Base-by-base conservation (phyloP, 148 eudicot genomes). In the Arctostaphylos glauca region DNA sequence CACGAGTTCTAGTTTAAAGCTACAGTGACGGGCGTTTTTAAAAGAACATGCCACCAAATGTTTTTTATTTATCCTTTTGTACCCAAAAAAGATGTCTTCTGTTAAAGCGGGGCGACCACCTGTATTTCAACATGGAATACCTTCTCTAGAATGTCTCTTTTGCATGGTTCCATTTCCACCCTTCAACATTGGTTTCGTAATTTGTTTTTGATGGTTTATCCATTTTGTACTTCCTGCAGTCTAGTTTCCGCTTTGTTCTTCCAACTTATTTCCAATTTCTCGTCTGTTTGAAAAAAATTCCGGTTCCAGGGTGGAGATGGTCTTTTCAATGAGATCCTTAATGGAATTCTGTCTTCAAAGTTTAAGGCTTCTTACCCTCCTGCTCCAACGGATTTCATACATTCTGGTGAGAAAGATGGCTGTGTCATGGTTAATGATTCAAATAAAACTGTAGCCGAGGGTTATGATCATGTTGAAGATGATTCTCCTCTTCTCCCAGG, bases 291-390 rank as follows among this genome's bases (percentile, higher is more conserved):
- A 23, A 49, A 23, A 23, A 15, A 70, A 21, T 66, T 75, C 82
- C 67, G 64, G 56, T 74, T 88, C 76, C 88, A 96, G 99, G 99
- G 99, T 21, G 99, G 99, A 83, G 99, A 96, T 89, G 98, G 99
- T 8, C 89, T 96, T 81, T 96, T 96, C 89, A 94, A 90, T 81
- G 99, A 96, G 84, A 93, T 96, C 78, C 93, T 96, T 38, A 96
- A 94, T 77, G 99, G 97, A 18, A 78, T 92, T 85, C 93, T 94
- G 53, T 86, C 89, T 80, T 88, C 95, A 82, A 94, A 97, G 89
- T 92, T 92, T 77, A 92, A 92, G 87, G 89, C 92, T 85, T 90
- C 93, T 82, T 91, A 76, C 80, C 98, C 99, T 25, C 92, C 94
- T 43, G 81, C 87, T 77, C 99, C 99, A 86, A 83, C 89, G 75